These are phyloP conservation scores for Phytopythium aichiense DNA, from an alignment of 352 stramenopile genomes.

Conservation along the genomic window DNA sequence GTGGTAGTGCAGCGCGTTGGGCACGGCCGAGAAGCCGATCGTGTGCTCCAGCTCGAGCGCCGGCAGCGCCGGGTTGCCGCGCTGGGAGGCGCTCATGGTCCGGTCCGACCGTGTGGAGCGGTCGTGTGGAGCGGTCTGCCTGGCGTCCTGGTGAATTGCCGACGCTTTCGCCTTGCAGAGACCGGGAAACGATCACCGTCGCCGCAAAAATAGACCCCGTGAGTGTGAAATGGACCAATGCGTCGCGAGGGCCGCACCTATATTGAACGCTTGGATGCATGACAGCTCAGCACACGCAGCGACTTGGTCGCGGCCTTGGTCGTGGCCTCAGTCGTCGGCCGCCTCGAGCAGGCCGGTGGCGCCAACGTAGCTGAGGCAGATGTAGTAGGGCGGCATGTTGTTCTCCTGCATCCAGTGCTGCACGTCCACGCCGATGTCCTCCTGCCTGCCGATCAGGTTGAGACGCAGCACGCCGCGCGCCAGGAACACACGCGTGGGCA, in stretches of 20 bases:
- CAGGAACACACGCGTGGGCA: constrained; percentile 45
- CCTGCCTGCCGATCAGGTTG: constrained; percentile 53
- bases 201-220: background rate
- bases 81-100: background rate
- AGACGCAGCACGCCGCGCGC: constrained; percentile 43
- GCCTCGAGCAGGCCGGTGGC: constrained; percentile 28
- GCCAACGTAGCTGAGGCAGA: constrained; percentile 73
- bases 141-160: background rate
- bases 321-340: background rate
- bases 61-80: constrained; percentile 1
- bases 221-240: constrained; percentile 10
- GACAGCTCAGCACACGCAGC: no score
- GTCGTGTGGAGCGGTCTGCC: background rate
- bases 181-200: background rate
- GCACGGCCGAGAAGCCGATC: constrained; percentile 87
- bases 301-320: no score
- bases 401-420: constrained; percentile 45
- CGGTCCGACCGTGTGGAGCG: background rate
- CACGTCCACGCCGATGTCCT: constrained; percentile 49
- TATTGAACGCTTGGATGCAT: constrained; percentile 2
- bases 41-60: constrained; percentile 90
- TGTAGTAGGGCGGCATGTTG: constrained; percentile 60
- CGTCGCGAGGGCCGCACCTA: background rate
- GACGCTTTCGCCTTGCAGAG: background rate
- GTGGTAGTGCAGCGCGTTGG: constrained; percentile 85